Conservation (phyloP, 495 filamentous ascomycete species). For the Podospora pseudopauciseta region DNA sequence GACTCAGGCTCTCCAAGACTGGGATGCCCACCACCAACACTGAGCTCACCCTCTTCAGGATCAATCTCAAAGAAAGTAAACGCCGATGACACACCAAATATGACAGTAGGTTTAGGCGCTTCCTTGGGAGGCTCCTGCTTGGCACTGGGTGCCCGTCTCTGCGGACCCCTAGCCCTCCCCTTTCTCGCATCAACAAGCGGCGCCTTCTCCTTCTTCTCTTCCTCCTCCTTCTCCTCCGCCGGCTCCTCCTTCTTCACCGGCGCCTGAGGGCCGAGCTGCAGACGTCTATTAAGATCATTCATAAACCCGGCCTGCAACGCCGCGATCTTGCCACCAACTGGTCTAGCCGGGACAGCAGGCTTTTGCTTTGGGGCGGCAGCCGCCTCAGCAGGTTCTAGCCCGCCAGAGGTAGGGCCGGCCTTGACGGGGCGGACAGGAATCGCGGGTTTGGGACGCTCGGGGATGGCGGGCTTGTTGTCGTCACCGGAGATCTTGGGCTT, state of each 20-base stretch:
- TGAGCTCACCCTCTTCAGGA: slow-evolving; percentile 47
- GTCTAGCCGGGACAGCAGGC: slow-evolving; percentile 76
- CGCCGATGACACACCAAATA: slow-evolving; percentile 38
- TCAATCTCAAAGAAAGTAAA: slow-evolving; percentile 49
- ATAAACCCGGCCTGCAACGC: slow-evolving; percentile 87
- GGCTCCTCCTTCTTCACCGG: slow-evolving; percentile 60
- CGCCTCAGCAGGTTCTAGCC: slow-evolving; percentile 39
- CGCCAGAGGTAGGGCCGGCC: slow-evolving; percentile 34
- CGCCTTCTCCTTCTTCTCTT: slow-evolving; percentile 63
- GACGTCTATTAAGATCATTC: slow-evolving; percentile 79
- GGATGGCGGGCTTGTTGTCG: slow-evolving; percentile 41
- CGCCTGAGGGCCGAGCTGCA: slow-evolving; percentile 74
- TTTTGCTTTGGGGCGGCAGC: slow-evolving; percentile 57
- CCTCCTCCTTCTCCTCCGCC: slow-evolving; percentile 51
- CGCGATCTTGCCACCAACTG: slow-evolving; percentile 79
- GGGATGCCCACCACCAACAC: slow-evolving; percentile 31
- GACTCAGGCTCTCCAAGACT: background rate
- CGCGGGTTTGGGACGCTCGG: slow-evolving; percentile 69
- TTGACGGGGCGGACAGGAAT: slow-evolving; percentile 70
- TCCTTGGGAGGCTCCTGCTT: slow-evolving; percentile 23
- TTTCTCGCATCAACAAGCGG: slow-evolving; percentile 85
- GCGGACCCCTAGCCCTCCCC: slow-evolving; percentile 81
- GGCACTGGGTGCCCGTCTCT: slow-evolving; percentile 58
- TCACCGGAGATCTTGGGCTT: slow-evolving; percentile 22
- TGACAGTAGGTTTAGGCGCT: slow-evolving; percentile 16